Base-by-base conservation (phyloP, 192 early-diverging fungal species). In the Umbelopsis isabellina region DNA sequence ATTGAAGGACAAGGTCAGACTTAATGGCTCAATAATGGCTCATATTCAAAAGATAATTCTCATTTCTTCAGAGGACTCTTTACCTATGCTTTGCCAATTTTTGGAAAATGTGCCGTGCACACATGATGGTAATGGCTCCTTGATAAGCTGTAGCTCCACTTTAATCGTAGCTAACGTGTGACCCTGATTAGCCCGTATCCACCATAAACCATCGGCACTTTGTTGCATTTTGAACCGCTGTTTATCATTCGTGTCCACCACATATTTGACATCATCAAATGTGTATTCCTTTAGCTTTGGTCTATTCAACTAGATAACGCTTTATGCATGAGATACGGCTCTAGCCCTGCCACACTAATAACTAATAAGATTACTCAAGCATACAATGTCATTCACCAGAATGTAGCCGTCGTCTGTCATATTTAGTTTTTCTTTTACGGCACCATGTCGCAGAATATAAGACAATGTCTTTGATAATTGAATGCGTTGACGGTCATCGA, bases 181-280 rank as follows among this genome's bases (percentile, higher is more conserved):
- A 7, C 96, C 96, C 76, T 98, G 96, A 50, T 92, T 93, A 1
- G 94, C 95, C 35, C 92, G 80, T 50, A 98, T 93, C 61, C 71
- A 83, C 86, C 87, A 92, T 20, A 49, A 51, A 3, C 72, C 52
- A 18, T 47, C 66, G 20, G 80, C 79, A 48, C 84, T 66, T 50
- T 84, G 49, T n/a, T 81, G 67, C 21, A 97, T 67, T 35, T 82
- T 71, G 58, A 85, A 97, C 21, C 96, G 84, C 80, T 95, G 88
- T 73, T 97, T 97, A 52, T 92, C 91, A 69, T 95, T 94, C 8
- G 81, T 81, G 4, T 85, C 81, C 2, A 97, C 96, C 8, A 91
- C 80, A 3, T 73, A 61, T 72, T 89, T 70, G 46, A 98, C 84
- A 20, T 91, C 81, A 13, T 75, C 87, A 18, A 92, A 75, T 7